These are phyloP conservation scores for Acanthamoeba divionensis DNA, from an alignment of 208 protist species.

Conservation along the genomic window DNA sequence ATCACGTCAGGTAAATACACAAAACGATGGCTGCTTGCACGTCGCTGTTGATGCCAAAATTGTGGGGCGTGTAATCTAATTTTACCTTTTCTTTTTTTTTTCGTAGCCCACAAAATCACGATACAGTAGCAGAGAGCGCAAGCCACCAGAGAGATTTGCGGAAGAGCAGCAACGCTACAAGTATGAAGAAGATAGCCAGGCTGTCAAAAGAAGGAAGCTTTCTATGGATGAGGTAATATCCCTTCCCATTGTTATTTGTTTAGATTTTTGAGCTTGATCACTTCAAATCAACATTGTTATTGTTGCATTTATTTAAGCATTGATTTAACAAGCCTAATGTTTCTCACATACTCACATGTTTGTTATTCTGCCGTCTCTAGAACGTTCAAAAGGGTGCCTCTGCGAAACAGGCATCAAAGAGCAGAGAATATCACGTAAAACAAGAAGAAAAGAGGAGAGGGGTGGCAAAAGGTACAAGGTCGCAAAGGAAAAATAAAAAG, in stretches of 20 bases:
- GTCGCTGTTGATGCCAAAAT: background rate
- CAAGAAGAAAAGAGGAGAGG: background rate
- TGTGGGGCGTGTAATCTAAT: too few relatives aligned
- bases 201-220: background rate
- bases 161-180: background rate
- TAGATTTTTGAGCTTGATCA: too few relatives aligned
- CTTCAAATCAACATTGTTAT: too few relatives aligned
- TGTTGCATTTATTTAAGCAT: too few relatives aligned
- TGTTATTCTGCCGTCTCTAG: background rate
- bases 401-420: background rate
- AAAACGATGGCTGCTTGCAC: background rate
- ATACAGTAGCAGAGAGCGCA: background rate
- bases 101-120: background rate
- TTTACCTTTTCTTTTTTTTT: constrained; percentile 11
- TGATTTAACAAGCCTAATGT: too few relatives aligned
- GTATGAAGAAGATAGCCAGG: background rate
- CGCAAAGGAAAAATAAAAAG: background rate
- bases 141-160: background rate
- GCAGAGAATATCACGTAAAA: background rate
- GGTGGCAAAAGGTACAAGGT: background rate
- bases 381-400: too few relatives aligned
- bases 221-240: too few relatives aligned
- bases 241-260: too few relatives aligned
- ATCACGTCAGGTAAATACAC: too few relatives aligned
- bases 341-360: background rate